phyloP scores from a whole-genome alignment of 805 yeast species.

The Wickerhamomyces xylosicus region DNA sequence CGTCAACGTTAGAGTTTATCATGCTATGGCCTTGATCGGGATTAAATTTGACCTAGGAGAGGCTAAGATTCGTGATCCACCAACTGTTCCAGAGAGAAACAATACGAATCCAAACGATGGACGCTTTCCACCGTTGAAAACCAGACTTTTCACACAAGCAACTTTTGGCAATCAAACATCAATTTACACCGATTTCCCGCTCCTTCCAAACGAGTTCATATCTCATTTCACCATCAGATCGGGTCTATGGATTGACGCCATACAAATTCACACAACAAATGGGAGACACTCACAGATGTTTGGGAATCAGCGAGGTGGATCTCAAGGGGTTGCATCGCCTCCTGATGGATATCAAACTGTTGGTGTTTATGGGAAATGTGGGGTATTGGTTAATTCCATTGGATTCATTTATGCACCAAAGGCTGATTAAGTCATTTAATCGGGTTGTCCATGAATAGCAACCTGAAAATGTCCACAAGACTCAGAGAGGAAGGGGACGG shows the following conservation, averaged over 20 bases:
- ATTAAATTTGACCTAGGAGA: constrained; percentile 34
- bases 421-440: too few relatives aligned
- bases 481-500: too few relatives aligned
- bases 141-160: too few relatives aligned
- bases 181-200: constrained; percentile 42
- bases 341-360: constrained; percentile 54
- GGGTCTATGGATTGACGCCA: constrained; percentile 88
- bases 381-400: constrained; percentile 64
- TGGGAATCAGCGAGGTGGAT: constrained; percentile 68
- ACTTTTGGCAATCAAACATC: constrained; percentile 43
- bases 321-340: constrained; percentile 43
- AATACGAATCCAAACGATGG: constrained; percentile 23
- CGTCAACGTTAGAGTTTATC: constrained; percentile 49
- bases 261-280: constrained; percentile 55
- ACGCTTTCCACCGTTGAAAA: constrained; percentile 13
- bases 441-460: too few relatives aligned
- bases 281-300: constrained; percentile 45
- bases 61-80: too few relatives aligned
- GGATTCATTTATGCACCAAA: constrained; percentile 66
- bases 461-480: too few relatives aligned
- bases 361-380: constrained; percentile 65
- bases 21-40: constrained; percentile 77
- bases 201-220: constrained; percentile 46
- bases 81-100: constrained; percentile 38
- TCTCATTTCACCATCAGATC: constrained; percentile 52